Percentiles rank a stretch among this genome's conserved stretches.
These are phyloP conservation scores for Globisporangium polare DNA, from an alignment of 352 stramenopile genomes.

Conservation along the genomic window DNA sequence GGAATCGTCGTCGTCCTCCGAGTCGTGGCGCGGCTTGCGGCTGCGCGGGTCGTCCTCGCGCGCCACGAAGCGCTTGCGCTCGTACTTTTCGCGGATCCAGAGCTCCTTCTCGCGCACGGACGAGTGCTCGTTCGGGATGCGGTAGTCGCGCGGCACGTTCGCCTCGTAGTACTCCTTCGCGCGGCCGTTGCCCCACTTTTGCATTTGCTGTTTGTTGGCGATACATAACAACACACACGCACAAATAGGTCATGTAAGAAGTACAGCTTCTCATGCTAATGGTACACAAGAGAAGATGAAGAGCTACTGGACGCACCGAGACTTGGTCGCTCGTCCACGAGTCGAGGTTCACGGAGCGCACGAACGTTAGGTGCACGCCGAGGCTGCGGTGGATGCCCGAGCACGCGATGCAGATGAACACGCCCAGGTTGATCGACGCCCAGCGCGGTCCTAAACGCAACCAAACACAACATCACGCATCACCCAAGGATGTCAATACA, in stretches of 20 bases:
- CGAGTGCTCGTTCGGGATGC: slow-evolving; percentile 74
- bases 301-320: slow-evolving; percentile 25
- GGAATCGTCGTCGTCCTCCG: slow-evolving; percentile 36
- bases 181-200: slow-evolving; percentile 87
- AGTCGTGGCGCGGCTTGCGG: slow-evolving; percentile 35
- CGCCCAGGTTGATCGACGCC: slow-evolving; percentile 92
- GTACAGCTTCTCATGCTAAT: not conserved
- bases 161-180: slow-evolving; percentile 91
- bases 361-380: slow-evolving; percentile 92
- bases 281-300: not conserved
- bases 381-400: slow-evolving; percentile 92
- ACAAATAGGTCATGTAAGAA: not conserved
- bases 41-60: slow-evolving; percentile 35
- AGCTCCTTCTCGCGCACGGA: slow-evolving; percentile 85
- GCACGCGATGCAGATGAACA: slow-evolving; percentile 95
- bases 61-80: slow-evolving; percentile 76
- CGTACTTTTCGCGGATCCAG: slow-evolving; percentile 91
- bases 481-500: not conserved
- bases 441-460: slow-evolving; percentile 68
- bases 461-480: slow-evolving; percentile 10
- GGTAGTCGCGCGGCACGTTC: slow-evolving; percentile 72
- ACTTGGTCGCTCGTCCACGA: slow-evolving; percentile 92
- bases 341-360: slow-evolving; percentile 92
- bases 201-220: slow-evolving; percentile 70
- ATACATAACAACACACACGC: not conserved